Base-by-base conservation (phyloP, 257 asterid species). In the Solanum corneliomulleri region DNA sequence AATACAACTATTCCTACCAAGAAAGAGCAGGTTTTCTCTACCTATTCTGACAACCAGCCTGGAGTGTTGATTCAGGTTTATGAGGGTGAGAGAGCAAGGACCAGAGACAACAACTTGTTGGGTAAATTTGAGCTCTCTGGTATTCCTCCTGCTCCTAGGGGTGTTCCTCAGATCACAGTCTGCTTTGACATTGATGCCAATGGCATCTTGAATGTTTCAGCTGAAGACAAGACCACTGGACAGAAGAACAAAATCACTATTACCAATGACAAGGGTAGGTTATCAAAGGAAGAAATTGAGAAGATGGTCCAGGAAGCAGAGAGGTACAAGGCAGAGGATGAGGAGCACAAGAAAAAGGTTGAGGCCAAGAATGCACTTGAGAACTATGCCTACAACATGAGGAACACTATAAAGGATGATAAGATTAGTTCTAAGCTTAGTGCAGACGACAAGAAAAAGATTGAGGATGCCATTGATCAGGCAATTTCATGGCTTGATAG, bases 181-280 rank as follows among this genome's bases (percentile, higher is more conserved):
- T 87, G 90, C 69, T 90, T 90, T 69, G 92, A 90, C 21, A 90
- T 90, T 44, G 92, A 90, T 37, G 90, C 91, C 83, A 89, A 90
- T 58, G 92, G 92, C n/a, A 90, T 90, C 75, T 45, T 90, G 69
- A 90, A 87, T 5, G 89, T 90, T 2, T 87, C 91, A 27, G 90
- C 88, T 7, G 92, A 87, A 39, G 91, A 89, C 31, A 89, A 85
- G 87, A 89, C 91, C 42, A 90, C 91, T 0, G 91, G 91, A 16
- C 91, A 90, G 87, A 87, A 87, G 89, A 87, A 86, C 85, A 89
- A 90, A 77, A 90, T 90, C 47, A 89, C 90, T 27, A 90, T 90
- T 18, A 90, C 90, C 21, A 90, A 89, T 60, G 91, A 90, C 86
- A 89, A 89, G 70, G 92, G 91, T 25, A 89, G 91, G 71, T 37